A percentile compares a stretch with the other conserved stretches of the same genome.
phyloP scores from a whole-genome alignment of 495 filamentous ascomycete genomes.

The Penicillium roqueforti region DNA sequence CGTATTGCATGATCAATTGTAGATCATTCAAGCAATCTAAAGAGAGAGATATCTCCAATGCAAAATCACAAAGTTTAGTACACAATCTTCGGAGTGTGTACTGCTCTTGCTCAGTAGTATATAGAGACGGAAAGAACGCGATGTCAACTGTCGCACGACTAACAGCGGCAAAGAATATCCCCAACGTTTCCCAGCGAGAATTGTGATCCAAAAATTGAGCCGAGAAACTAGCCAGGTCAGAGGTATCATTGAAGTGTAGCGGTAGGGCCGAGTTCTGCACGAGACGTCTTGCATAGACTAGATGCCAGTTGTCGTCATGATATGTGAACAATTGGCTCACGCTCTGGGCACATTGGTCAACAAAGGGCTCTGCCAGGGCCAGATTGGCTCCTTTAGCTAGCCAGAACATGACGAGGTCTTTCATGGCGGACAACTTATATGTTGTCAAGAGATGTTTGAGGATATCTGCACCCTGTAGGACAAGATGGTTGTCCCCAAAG shows the following conservation, averaged over 20 bases:
- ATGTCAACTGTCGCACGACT: slow-evolving; percentile 36
- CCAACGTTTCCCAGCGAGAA: slow-evolving; percentile 41
- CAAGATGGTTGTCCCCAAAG: slow-evolving; percentile 23
- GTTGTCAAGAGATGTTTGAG: slow-evolving; percentile 22
- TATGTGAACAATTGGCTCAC: slow-evolving; percentile 25
- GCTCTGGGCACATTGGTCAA: slow-evolving; percentile 25
- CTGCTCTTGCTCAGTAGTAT: slow-evolving; percentile 25
- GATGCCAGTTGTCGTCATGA: slow-evolving; percentile 27
- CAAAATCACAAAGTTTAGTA: slow-evolving; percentile 29
- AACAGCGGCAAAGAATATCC: slow-evolving; percentile 37
- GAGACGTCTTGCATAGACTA: slow-evolving; percentile 29
- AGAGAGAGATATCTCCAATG: slow-evolving; percentile 37
- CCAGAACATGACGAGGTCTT: slow-evolving; percentile 31
- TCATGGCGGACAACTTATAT: slow-evolving; percentile 26
- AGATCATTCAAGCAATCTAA: slow-evolving; percentile 44
- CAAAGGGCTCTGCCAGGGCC: slow-evolving; percentile 32
- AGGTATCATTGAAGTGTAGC: slow-evolving; percentile 19
- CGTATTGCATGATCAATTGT: slow-evolving; percentile 43
- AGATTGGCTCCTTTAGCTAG: slow-evolving; percentile 34
- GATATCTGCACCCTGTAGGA: slow-evolving; percentile 28
- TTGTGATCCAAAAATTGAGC: slow-evolving; percentile 33
- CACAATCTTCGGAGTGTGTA: slow-evolving; percentile 26
- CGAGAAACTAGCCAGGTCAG: slow-evolving; percentile 26
- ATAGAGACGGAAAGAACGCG: slow-evolving; percentile 30
- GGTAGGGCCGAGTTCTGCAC: slow-evolving; percentile 33